A percentile compares a stretch with the other conserved stretches of the same genome.
phyloP scores from a whole-genome alignment of 2,329 filamentous ascomycete species.

The Dothideomycetidae sp. region DNA sequence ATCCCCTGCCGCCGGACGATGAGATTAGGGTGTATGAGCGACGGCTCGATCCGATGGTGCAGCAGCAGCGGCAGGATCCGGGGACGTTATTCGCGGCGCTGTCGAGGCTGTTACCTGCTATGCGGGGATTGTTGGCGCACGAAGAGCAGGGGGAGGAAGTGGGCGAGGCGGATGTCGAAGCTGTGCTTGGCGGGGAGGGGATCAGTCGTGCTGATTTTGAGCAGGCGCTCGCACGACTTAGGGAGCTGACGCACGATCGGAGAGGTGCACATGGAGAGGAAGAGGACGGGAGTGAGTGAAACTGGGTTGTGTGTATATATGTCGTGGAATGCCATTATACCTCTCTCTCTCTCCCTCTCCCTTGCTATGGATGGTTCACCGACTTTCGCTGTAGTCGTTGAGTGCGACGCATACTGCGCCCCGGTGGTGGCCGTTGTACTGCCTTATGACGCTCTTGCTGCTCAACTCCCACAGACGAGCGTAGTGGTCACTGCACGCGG shows the following conservation, averaged over 20 bases:
- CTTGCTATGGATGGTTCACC: too few relatives aligned
- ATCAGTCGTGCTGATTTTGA: background rate
- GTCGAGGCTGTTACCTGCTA: background rate
- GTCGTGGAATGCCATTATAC: too few relatives aligned
- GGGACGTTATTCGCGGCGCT: background rate
- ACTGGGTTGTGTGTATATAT: too few relatives aligned
- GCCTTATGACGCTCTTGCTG: slow-evolving; percentile 77
- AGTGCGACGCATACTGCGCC: slow-evolving; percentile 85
- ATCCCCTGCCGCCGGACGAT: slow-evolving; percentile 61
- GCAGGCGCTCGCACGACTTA: too few relatives aligned
- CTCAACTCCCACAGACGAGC: slow-evolving; percentile 79
- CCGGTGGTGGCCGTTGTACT: slow-evolving; percentile 89
- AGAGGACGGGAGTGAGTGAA: too few relatives aligned
- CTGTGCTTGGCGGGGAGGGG: background rate
- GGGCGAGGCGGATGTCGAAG: background rate
- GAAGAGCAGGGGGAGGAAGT: background rate
- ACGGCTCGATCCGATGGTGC: background rate
- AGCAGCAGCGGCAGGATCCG: background rate
- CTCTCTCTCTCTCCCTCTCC: too few relatives aligned
- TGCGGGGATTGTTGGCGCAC: background rate
- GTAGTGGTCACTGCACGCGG: slow-evolving; percentile 86
- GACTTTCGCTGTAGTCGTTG: slow-evolving; percentile 47
- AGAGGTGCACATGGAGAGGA: too few relatives aligned
- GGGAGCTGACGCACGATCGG: too few relatives aligned
- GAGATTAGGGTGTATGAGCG: slow-evolving; percentile 18